phyloP scores from a whole-genome alignment of 2,329 filamentous ascomycete genomes.

The Zymoseptoria pseudotritici region DNA sequence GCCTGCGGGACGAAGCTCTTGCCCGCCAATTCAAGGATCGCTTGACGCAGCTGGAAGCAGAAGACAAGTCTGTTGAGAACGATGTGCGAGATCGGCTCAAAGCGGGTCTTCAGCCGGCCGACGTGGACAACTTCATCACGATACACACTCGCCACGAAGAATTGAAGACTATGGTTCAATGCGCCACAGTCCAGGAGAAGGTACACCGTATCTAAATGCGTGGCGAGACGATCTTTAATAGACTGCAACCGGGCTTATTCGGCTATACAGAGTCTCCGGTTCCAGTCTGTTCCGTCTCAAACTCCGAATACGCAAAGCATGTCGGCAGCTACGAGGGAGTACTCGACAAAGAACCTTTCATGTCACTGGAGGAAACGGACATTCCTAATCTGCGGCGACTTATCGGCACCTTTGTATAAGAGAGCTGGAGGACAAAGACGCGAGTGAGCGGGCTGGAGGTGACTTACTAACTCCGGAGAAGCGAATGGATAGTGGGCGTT shows the following conservation, averaged over 20 bases:
- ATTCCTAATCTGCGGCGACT: constrained; percentile 7
- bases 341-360: constrained; percentile 4
- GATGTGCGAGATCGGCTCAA: not conserved
- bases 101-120: not conserved
- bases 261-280: not conserved
- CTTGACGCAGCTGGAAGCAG: not conserved
- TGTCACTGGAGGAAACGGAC: constrained; percentile 12
- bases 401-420: not conserved
- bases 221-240: not conserved
- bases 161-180: not conserved
- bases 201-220: constrained; percentile 1
- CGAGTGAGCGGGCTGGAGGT: not conserved
- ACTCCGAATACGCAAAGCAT: constrained; percentile 13
- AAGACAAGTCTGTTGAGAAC: not conserved
- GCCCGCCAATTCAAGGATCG: not conserved
- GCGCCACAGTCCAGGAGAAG: not conserved
- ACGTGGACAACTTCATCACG: too few relatives aligned
- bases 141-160: not conserved
- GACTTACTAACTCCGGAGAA: too few relatives aligned
- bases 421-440: not conserved
- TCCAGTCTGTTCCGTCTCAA: constrained; percentile 8
- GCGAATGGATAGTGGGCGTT: too few relatives aligned
- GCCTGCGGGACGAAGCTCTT: not conserved
- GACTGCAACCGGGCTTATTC: not conserved
- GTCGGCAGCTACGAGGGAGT: constrained; percentile 1